Evolutionary conservation across 345 rosid species (phyloP).

Genomic region (Combretum micranthum): DNA sequence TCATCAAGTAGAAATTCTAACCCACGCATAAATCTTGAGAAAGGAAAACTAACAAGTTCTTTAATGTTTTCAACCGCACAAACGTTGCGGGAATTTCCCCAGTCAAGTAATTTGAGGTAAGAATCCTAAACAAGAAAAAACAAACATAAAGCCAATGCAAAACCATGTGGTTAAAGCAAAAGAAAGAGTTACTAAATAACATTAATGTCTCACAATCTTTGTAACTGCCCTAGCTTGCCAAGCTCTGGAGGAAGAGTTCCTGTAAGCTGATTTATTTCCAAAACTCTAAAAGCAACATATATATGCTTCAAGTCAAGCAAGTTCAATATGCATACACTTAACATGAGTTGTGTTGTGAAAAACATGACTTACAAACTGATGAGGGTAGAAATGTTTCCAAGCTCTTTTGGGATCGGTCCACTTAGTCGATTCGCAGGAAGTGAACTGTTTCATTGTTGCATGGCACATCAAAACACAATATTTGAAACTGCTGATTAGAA

Average conservation of each 20-base stretch:
- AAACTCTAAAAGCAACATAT: background rate
- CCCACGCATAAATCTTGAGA: background rate
- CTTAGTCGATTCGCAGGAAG: constrained; percentile 2
- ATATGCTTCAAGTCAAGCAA: no score
- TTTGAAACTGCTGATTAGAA: no score
- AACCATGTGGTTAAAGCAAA: background rate
- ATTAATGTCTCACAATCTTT: no score
- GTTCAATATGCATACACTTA: no score
- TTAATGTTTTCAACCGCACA: constrained; percentile 5
- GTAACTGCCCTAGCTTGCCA: no score
- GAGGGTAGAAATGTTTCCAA: constrained; percentile 12
- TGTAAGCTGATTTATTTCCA: constrained; percentile 9
- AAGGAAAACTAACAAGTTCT: background rate
- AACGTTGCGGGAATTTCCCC: constrained; percentile 16
- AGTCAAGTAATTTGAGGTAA: constrained; percentile 17
- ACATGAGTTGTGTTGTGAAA: no score
- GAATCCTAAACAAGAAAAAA: constrained; percentile 7
- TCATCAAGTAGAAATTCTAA: no score
- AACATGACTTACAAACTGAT: background rate
- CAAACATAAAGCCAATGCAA: background rate
- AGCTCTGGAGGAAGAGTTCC: no score
- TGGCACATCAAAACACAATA: no score
- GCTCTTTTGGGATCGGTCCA: constrained; percentile 9
- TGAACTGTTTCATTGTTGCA: no score
- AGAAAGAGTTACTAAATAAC: constrained; percentile 3